Evolutionary conservation across 805 yeast genomes (phyloP).

Genomic region (Hagleromyces aurorensis): DNA sequence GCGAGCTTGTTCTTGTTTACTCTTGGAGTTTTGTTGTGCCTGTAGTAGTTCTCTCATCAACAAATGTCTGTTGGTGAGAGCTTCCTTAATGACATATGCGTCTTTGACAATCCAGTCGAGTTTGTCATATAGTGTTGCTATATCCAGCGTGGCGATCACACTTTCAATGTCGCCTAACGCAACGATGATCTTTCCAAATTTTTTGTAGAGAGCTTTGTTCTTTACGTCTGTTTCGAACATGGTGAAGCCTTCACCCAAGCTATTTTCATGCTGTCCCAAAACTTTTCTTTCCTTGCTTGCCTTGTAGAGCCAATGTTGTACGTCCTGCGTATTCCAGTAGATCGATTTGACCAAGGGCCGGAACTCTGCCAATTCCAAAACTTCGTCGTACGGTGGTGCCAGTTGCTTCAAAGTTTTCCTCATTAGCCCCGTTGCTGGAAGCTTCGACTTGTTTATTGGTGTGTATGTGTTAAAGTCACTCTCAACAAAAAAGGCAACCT

Average conservation of each 20-base stretch:
- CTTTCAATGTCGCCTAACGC: conserved; percentile 71
- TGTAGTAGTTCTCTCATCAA: conserved; percentile 80
- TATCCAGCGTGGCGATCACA: conserved; percentile 59
- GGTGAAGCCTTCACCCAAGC: conserved; percentile 35
- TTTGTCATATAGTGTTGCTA: conserved; percentile 73
- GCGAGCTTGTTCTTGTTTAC: conserved; percentile 62
- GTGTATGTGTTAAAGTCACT: conserved; percentile 53
- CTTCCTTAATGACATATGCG: conserved; percentile 83
- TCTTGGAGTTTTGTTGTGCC: conserved; percentile 67
- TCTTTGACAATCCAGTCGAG: conserved; percentile 58
- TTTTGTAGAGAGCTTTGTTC: conserved; percentile 55
- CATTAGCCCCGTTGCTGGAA: conserved; percentile 77
- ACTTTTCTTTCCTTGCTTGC: conserved; percentile 38
- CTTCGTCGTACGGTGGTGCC: conserved; percentile 86
- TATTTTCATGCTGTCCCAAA: conserved; percentile 51
- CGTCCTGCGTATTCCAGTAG: conserved; percentile 48
- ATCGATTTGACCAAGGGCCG: conserved; percentile 79
- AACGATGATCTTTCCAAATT: conserved; percentile 59
- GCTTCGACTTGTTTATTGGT: conserved; percentile 44
- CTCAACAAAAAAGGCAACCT: conserved; percentile 75
- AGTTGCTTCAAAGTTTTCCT: conserved; percentile 88
- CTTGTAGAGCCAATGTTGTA: conserved; percentile 49
- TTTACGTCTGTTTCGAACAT: conserved; percentile 21
- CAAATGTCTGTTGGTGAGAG: conserved; percentile 85
- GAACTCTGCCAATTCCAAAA: conserved; percentile 69